phyloP scores from a whole-genome alignment of 1,284 basidiomycete species.

The Melampsora larici-populina region DNA sequence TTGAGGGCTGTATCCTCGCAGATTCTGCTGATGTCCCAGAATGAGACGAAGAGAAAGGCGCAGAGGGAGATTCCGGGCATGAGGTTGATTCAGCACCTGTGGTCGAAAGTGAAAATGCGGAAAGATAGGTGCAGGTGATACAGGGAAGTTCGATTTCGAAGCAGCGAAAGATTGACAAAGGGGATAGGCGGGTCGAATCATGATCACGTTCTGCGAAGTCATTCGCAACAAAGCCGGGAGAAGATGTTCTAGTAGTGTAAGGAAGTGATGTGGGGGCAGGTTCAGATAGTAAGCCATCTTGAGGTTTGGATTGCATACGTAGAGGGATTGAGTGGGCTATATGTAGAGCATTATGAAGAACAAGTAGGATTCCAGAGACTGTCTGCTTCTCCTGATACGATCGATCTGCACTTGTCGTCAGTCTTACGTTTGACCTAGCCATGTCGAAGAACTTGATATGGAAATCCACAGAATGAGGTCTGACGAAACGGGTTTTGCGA shows the following conservation, averaged over 20 bases:
- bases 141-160: not conserved
- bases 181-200: not conserved
- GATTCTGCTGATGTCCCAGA: not conserved
- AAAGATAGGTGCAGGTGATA: slow-evolving; percentile 1
- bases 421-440: not conserved
- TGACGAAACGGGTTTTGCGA: slow-evolving; percentile 25
- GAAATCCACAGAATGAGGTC: slow-evolving; percentile 36
- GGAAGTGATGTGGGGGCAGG: not conserved
- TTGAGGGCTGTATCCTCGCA: slow-evolving; percentile 1
- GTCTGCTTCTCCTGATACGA: not conserved
- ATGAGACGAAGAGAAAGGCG: not conserved
- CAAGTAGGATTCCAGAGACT: not conserved
- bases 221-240: not conserved
- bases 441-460: slow-evolving; percentile 21
- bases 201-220: not conserved
- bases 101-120: not conserved
- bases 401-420: not conserved
- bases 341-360: not conserved
- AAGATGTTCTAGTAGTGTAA: not conserved
- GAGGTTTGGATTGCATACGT: not conserved
- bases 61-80: slow-evolving; percentile 13
- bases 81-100: not conserved
- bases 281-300: not conserved
- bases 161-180: slow-evolving; percentile 5
- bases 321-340: not conserved